Evolutionary conservation across 495 filamentous ascomycete genomes (phyloP).

Genomic region (Coniosporium apollinis): DNA sequence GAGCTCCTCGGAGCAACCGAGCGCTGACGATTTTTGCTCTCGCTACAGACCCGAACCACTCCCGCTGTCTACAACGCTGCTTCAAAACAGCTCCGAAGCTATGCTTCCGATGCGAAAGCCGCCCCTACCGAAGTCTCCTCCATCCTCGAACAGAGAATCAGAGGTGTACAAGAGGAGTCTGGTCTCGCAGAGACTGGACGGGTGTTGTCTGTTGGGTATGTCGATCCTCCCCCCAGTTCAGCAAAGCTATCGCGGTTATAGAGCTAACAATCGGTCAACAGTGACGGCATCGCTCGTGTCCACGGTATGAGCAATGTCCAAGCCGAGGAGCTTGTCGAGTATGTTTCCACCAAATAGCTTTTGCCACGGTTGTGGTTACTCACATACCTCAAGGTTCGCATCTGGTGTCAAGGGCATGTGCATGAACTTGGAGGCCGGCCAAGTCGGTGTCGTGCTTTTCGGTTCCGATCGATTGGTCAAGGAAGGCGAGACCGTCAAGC

Average conservation of each 20-base stretch:
- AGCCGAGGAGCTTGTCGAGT: slow-evolving; percentile 99
- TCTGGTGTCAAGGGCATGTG: slow-evolving; percentile 99
- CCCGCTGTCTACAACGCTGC: slow-evolving; percentile 55
- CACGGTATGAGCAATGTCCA: slow-evolving; percentile 99
- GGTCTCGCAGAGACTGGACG: slow-evolving; percentile 95
- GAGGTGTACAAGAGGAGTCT: slow-evolving; percentile 92
- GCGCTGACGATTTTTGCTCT: slow-evolving; percentile 17
- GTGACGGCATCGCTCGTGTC: slow-evolving; percentile 99
- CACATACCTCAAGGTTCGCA: slow-evolving; percentile 52
- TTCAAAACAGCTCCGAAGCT: slow-evolving; percentile 67
- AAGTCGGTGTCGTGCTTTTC: slow-evolving; percentile 99
- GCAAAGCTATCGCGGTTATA: too few species aligned
- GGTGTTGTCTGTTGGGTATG: slow-evolving; percentile 98
- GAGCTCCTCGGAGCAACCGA: too few species aligned
- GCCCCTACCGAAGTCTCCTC: slow-evolving; percentile 95
- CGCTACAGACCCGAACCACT: slow-evolving; percentile 62
- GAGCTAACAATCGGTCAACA: slow-evolving; percentile 33
- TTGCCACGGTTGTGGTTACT: slow-evolving; percentile 16
- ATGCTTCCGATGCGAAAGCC: slow-evolving; percentile 88
- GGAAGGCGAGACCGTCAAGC: slow-evolving; percentile 98
- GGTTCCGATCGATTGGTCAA: slow-evolving; percentile 99
- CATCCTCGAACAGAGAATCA: slow-evolving; percentile 96
- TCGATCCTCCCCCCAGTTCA: too few species aligned
- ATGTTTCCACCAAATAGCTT: slow-evolving; percentile 29
- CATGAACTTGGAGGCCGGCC: slow-evolving; percentile 99